Evolutionary conservation across 306 rosid genomes (phyloP), one percentile per base, ranked within the genome.

Genomic region (Prinsepia uniflora): DNA sequence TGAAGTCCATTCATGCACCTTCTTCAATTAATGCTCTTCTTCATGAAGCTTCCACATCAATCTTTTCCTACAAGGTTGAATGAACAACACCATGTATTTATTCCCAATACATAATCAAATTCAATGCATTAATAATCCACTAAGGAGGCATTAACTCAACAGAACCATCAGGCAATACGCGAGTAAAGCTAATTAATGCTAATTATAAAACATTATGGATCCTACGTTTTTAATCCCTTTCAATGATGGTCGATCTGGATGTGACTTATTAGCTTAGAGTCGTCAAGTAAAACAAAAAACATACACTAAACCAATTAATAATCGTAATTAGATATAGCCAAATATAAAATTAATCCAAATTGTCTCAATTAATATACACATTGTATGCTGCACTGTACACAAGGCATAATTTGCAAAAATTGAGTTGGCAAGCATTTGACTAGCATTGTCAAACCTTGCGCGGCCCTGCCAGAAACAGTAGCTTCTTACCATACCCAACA

Each of bases 401-500:
- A 55, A 20, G 60, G 60, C 39, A 22, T 20, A 19, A 5, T 41
- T 63, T n/a, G 39, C 9, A 8, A 67, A 30, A 46, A 24, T 7
- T 50, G 57, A 5, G 22, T 49, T 48, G 57, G 46, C 30, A 67
- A 67, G 44, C n/a, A 15, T 49, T 36, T 49, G 53, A 45, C 19
- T 65, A 18, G 18, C 10, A 10, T 22, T 12, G 70, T 24, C 70
- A 46, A 65, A 45, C 70, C 17, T 39, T 61, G 14, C 50, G 50
- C 50, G 11, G 7, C 47, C 20, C 65, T 0, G 30, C 30, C 2
- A 61, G 10, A 39, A 61, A 61, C 65, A 39, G 46, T 30, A 30
- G 36, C 36, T 61, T 61, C 46, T 61, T 56, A 36, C 15, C 43
- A 43, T 19, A 69, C 7, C 71, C 44, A 66, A n/a, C 70, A 40